Conservation (phyloP, 257 asterid genomes). For the Catharanthus roseus region DNA sequence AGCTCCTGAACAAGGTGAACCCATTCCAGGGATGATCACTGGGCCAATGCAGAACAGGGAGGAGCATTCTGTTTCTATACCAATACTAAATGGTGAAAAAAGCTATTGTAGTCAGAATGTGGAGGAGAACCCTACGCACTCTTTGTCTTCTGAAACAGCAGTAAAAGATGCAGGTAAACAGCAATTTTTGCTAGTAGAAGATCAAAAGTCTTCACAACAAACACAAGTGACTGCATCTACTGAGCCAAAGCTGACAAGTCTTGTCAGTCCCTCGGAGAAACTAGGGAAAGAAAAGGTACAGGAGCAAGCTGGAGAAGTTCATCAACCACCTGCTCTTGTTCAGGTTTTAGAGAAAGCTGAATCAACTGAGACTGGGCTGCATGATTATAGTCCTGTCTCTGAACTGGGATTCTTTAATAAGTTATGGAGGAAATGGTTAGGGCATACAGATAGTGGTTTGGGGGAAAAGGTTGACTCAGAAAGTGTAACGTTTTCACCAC, state of each 20-base stretch:
- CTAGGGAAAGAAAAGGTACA: constrained; percentile 22
- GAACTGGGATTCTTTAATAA: constrained; percentile 41
- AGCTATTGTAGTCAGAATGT: constrained; percentile 22
- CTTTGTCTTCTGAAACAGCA: constrained; percentile 22
- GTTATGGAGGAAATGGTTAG: constrained; percentile 51
- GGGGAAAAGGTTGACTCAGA: constrained; percentile 2
- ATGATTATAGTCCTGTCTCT: constrained; percentile 23
- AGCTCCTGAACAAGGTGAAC: constrained; percentile 32
- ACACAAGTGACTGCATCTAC: constrained; percentile 10
- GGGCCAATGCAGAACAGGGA: constrained; percentile 25
- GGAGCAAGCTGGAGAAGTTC: constrained; percentile 27
- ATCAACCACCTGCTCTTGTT: constrained; percentile 26
- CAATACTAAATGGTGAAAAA: constrained; percentile 24
- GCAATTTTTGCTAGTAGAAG: constrained; percentile 9
- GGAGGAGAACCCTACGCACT: constrained; percentile 23
- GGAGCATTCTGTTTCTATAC: constrained; percentile 20
- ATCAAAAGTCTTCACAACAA: constrained; percentile 19
- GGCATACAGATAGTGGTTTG: constrained; percentile 26
- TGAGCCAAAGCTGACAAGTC: constrained; percentile 25
- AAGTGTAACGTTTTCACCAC: constrained; percentile 14
- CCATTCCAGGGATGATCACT: constrained; percentile 17
- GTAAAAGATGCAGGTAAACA: constrained; percentile 15
- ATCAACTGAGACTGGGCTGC: constrained; percentile 15
- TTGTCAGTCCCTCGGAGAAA: constrained; percentile 14
- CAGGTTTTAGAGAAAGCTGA: constrained; percentile 29